Base-by-base conservation (phyloP, 2,329 filamentous ascomycete genomes). In the Claviceps sorghi region DNA sequence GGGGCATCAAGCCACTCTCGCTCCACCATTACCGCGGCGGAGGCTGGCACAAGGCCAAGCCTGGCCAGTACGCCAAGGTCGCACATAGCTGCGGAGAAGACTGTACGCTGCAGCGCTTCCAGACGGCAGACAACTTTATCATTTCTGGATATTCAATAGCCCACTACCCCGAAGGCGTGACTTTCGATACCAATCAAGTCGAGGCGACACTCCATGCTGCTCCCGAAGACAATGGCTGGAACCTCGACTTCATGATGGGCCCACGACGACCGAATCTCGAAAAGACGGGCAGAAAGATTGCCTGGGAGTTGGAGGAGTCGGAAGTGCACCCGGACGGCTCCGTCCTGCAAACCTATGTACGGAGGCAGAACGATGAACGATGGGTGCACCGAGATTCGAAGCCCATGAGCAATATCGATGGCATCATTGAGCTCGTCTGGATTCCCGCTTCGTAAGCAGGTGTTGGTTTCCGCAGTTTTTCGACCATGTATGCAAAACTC, bases 11-110 rank as follows among this genome's bases (percentile, higher is more conserved):
- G 57, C 79, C 80, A 1, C 69, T 82, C 22, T 80, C 77, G 8
- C 70, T 83, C 22, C 80, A 83, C 64, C 79, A 83, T 67, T 83
- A 80, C 70, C 80, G 80, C 59, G 77, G 77, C 47, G 75, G 76
- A 44, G 72, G 74, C 52, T 80, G 77, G 77, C 76, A 79, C 63
- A 61, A 64, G 22, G 75, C 74, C 36, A 68, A 71, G 53, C 77
- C 80, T 49, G 73, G 72, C 59, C 73, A 79, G 55, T 74, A 79
- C 61, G 73, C 75, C 58, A 75, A 78, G 59, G 69, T 82, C 32
- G 73, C 78, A 7, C 72, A 78, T 53, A 69, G 79, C 15, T 83
- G 79, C 57, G 79, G 80, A 34, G 75, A 78, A 61, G 77, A 81
- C 56, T 82, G 79, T 61, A 72, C 74, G 22, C 65, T 83, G 52